phyloP scores from a whole-genome alignment of 2,329 filamentous ascomycete species.

The Alternaria infectoria region DNA sequence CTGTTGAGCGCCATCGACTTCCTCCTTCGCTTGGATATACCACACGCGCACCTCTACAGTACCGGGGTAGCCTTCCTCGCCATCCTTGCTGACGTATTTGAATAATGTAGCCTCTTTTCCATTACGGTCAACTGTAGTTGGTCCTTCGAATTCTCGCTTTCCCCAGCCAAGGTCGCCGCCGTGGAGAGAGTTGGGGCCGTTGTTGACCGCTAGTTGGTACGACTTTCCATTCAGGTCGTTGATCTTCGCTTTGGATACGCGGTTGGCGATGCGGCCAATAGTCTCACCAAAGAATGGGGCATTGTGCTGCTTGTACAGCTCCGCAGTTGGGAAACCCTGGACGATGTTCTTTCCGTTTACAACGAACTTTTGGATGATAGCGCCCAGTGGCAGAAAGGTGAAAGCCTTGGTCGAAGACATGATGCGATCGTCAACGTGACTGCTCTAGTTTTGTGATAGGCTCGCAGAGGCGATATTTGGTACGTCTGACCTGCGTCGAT shows the following conservation, averaged over 20 bases:
- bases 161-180: constrained; percentile 74
- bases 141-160: constrained; percentile 77
- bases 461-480: neutral
- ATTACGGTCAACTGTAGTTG: constrained; percentile 62
- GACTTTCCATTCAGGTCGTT: constrained; percentile 72
- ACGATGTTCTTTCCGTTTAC: constrained; percentile 86
- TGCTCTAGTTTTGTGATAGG: neutral
- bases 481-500: constrained; percentile 5
- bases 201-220: constrained; percentile 76
- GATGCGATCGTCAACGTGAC: constrained; percentile 5
- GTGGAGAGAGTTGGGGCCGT: constrained; percentile 72
- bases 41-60: constrained; percentile 77
- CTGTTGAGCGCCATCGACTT: constrained; percentile 66
- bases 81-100: constrained; percentile 71
- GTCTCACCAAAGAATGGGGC: constrained; percentile 87
- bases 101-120: constrained; percentile 55
- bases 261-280: constrained; percentile 84
- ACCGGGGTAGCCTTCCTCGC: constrained; percentile 90
- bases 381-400: constrained; percentile 75
- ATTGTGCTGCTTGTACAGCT: constrained; percentile 78
- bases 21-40: constrained; percentile 77
- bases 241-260: constrained; percentile 75
- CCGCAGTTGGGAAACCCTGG: constrained; percentile 78
- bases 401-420: constrained; percentile 46
- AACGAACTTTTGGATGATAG: constrained; percentile 80